Percentiles rank a stretch among this genome's conserved stretches.
Conservation (phyloP, 2,329 filamentous ascomycete species). For the Penicillium sp. region DNA sequence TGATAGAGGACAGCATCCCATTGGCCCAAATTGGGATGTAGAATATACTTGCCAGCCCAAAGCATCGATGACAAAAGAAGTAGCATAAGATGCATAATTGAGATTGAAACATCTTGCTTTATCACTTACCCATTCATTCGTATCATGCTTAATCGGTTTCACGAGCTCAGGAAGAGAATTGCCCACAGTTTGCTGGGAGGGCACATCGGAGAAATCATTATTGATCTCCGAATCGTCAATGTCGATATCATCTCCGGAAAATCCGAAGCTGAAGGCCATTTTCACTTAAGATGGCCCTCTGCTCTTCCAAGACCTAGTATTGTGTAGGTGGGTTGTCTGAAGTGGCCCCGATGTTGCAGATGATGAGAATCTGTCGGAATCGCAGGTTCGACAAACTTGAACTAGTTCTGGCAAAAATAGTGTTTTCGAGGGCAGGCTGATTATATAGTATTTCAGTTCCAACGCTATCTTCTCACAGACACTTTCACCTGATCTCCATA, state of each 20-base stretch:
- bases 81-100: background rate
- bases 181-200: conserved; percentile 2
- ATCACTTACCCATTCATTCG: conserved; percentile 49
- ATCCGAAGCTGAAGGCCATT: conserved; percentile 54
- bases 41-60: background rate
- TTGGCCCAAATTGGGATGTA: background rate
- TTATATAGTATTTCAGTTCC: background rate
- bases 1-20: background rate
- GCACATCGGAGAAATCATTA: conserved; percentile 15
- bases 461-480: background rate
- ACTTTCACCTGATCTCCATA: conserved; percentile 1
- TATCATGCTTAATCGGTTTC: conserved; percentile 40
- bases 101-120: background rate
- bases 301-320: background rate
- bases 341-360: background rate
- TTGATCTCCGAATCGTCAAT: conserved; percentile 37
- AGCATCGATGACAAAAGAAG: background rate
- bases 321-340: background rate
- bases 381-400: background rate
- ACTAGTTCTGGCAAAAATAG: background rate
- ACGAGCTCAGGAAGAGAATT: conserved; percentile 31
- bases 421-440: background rate
- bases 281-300: background rate
- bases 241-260: conserved; percentile 59
- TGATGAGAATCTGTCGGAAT: background rate